These are phyloP conservation scores for Tubosaeta sp. DNA, from an alignment of 768 basidiomycete genomes.

Conservation along the genomic window DNA sequence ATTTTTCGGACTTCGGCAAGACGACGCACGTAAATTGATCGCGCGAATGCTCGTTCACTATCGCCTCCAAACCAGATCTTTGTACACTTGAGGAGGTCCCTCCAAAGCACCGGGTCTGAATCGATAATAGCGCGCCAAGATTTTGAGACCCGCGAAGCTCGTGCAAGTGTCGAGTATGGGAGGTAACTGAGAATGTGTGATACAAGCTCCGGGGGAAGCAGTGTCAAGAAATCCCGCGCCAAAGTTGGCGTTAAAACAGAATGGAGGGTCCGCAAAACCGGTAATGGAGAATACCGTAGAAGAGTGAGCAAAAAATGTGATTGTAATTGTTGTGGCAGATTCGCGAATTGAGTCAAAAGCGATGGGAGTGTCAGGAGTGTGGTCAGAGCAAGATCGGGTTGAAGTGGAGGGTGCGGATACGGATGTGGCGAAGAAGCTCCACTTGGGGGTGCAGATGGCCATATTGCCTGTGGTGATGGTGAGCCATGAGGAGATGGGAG, in stretches of 20 bases:
- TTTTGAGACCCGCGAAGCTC: slow-evolving; percentile 84
- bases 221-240: slow-evolving; percentile 90
- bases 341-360: slow-evolving; percentile 76
- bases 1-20: slow-evolving; percentile 35
- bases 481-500: slow-evolving; percentile 84
- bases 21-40: slow-evolving; percentile 62
- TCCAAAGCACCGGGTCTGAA: slow-evolving; percentile 86
- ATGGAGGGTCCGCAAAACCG: slow-evolving; percentile 86
- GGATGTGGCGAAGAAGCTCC: slow-evolving; percentile 67
- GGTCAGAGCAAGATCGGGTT: slow-evolving; percentile 77
- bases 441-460: slow-evolving; percentile 81
- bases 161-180: slow-evolving; percentile 75
- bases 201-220: slow-evolving; percentile 89
- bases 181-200: slow-evolving; percentile 85
- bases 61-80: slow-evolving; percentile 88
- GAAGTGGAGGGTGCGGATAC: slow-evolving; percentile 65
- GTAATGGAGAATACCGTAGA: slow-evolving; percentile 84
- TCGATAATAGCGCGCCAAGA: slow-evolving; percentile 93
- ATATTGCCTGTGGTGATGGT: slow-evolving; percentile 68
- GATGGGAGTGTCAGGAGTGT: slow-evolving; percentile 84
- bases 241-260: slow-evolving; percentile 86
- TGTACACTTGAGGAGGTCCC: slow-evolving; percentile 75
- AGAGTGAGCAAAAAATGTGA: slow-evolving; percentile 92
- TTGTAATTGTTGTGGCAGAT: slow-evolving; percentile 77
- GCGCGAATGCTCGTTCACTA: slow-evolving; percentile 76